phyloP scores from a whole-genome alignment of 1,284 basidiomycete genomes.

The Tylopilus orsonianus region DNA sequence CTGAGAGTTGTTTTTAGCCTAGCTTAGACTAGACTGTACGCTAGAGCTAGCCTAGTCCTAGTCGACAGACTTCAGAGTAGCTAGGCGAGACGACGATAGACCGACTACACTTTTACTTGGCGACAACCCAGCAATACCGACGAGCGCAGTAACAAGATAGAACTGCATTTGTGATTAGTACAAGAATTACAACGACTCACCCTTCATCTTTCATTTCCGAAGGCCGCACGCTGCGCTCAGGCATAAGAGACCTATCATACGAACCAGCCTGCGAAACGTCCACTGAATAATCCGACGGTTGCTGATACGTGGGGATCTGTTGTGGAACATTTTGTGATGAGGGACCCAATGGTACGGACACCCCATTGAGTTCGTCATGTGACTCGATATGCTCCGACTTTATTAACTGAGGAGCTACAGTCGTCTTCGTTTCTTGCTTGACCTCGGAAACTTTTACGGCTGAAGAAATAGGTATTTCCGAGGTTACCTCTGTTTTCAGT shows the following conservation, averaged over 20 bases:
- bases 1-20: conserved; percentile 56
- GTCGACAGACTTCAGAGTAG: conserved; percentile 42
- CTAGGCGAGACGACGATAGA: conserved; percentile 43
- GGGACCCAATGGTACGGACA: conserved; percentile 21
- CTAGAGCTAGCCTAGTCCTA: conserved; percentile 70
- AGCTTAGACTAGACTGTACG: conserved; percentile 66
- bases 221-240: conserved; percentile 74
- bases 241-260: conserved; percentile 46
- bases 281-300: conserved; percentile 55
- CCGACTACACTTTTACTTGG: conserved; percentile 50
- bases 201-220: conserved; percentile 99
- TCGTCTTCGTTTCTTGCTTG: conserved; percentile 21
- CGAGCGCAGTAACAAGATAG: conserved; percentile 19
- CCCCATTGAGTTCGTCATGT: conserved; percentile 19
- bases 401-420: conserved; percentile 17
- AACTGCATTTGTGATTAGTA: conserved; percentile 15
- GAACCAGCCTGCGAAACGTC: conserved; percentile 31
- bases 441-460: conserved; percentile 19
- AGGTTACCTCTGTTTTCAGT: conserved; percentile 16
- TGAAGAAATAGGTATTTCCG: conserved; percentile 18
- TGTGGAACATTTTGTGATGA: conserved; percentile 45
- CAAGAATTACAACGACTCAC: conserved; percentile 56
- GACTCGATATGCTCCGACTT: conserved; percentile 24
- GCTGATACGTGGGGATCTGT: conserved; percentile 75
- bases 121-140: conserved; percentile 33